Evolutionary conservation across 2,329 filamentous ascomycete species (phyloP).

Genomic region (Colletotrichum viniferum): DNA sequence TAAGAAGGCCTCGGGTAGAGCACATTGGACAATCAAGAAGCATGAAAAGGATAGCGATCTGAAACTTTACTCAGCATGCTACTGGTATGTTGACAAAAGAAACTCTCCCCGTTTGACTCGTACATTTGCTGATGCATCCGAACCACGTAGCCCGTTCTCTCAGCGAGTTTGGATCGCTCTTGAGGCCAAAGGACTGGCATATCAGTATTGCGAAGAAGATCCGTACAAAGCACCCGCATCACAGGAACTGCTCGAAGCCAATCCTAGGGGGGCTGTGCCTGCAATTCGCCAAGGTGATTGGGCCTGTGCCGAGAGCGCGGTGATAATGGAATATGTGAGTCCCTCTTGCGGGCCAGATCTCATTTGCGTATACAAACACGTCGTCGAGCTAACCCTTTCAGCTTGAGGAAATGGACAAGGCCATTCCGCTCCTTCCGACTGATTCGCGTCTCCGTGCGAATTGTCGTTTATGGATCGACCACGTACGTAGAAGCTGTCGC

Average conservation of each 20-base stretch:
- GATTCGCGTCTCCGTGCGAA: conserved; percentile 72
- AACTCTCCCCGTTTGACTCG: neutral
- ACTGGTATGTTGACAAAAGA: conserved; percentile 64
- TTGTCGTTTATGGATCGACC: conserved; percentile 80
- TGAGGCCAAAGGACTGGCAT: conserved; percentile 77
- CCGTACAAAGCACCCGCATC: conserved; percentile 72
- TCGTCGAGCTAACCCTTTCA: conserved; percentile 30
- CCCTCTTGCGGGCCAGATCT: neutral
- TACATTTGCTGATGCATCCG: conserved; percentile 52
- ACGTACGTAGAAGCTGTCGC: conserved; percentile 49
- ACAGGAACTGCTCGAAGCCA: conserved; percentile 69
- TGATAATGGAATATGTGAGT: conserved; percentile 83
- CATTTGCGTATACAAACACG: neutral
- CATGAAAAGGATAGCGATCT: conserved; percentile 74
- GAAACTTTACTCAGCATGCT: conserved; percentile 83
- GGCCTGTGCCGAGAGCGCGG: conserved; percentile 81
- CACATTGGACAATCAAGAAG: conserved; percentile 70
- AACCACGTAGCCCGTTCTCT: conserved; percentile 70
- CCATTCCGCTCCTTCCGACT: conserved; percentile 66
- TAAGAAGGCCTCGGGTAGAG: conserved; percentile 74
- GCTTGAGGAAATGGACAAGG: conserved; percentile 75
- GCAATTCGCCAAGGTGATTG: conserved; percentile 79
- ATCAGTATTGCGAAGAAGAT: conserved; percentile 88
- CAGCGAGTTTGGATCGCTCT: conserved; percentile 90
- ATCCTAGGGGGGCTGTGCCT: conserved; percentile 77